Conservation (phyloP, 805 yeast genomes). For the Osmozyma mogii region DNA sequence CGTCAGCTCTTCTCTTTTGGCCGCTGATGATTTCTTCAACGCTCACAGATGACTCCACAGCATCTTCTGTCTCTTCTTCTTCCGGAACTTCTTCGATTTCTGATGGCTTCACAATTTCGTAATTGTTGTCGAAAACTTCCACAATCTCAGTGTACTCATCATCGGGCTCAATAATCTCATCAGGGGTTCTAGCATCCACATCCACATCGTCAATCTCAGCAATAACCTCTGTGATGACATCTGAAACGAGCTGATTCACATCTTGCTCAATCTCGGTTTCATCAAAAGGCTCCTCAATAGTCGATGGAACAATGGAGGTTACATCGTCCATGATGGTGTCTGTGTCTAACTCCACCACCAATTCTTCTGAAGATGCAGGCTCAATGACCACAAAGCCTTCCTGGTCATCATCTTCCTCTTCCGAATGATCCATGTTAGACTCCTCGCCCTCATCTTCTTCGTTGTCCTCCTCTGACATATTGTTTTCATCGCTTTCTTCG, state of each 20-base stretch:
- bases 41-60: too few relatives aligned
- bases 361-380: conserved; percentile 5
- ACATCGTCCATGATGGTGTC: conserved; percentile 7
- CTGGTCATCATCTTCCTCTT: too few relatives aligned
- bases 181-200: conserved; percentile 1
- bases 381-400: conserved; percentile 6
- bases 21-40: too few relatives aligned
- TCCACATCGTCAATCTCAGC: background rate
- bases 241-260: background rate
- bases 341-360: conserved; percentile 6
- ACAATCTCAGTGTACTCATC: conserved; percentile 1
- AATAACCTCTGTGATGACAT: background rate
- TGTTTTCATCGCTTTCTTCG: background rate
- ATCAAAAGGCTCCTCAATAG: conserved; percentile 8
- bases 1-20: too few relatives aligned
- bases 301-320: conserved; percentile 6
- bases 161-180: conserved; percentile 8
- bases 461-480: background rate
- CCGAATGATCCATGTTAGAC: too few relatives aligned
- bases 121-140: background rate
- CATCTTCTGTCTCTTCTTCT: too few relatives aligned
- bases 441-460: conserved; percentile 1
- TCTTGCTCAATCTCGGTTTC: conserved; percentile 1
- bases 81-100: too few relatives aligned
- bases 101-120: too few relatives aligned